phyloP scores from a whole-genome alignment of 805 yeast genomes.

The Metschnikowia hibisci region DNA sequence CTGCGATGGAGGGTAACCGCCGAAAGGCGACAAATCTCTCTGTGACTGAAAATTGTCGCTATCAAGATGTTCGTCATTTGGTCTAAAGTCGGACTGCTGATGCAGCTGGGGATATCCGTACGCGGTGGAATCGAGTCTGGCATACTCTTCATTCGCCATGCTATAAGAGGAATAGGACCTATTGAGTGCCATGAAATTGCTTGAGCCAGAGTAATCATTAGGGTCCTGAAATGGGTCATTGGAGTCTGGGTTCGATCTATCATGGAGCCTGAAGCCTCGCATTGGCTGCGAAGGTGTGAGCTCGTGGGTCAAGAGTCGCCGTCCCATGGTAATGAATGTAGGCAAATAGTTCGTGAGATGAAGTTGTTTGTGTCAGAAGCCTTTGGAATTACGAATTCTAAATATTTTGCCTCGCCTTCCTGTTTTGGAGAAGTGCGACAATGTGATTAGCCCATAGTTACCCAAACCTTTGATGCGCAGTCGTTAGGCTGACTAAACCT shows the following conservation, averaged over 20 bases:
- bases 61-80: not conserved
- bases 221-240: not conserved
- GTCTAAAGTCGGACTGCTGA: not conserved
- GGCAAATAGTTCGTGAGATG: not conserved
- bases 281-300: not conserved
- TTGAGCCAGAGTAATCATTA: not conserved
- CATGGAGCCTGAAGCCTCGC: not conserved
- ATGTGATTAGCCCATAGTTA: not conserved
- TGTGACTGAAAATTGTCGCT: not conserved
- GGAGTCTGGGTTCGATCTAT: not conserved
- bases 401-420: not conserved
- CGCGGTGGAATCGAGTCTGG: not conserved
- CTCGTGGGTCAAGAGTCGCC: conserved; percentile 1
- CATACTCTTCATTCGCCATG: not conserved
- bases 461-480: not conserved
- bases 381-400: not conserved
- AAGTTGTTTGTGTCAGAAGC: not conserved
- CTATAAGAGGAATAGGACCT: not conserved
- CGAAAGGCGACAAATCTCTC: conserved; percentile 58
- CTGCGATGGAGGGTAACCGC: conserved; percentile 96
- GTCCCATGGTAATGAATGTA: not conserved
- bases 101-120: not conserved
- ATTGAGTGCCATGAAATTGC: no score
- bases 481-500: no score
- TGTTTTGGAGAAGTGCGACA: not conserved